Evolutionary conservation across 2,329 filamentous ascomycete genomes (phyloP), one percentile per base, ranked within the genome.

Genomic region (Venturia nashicola): DNA sequence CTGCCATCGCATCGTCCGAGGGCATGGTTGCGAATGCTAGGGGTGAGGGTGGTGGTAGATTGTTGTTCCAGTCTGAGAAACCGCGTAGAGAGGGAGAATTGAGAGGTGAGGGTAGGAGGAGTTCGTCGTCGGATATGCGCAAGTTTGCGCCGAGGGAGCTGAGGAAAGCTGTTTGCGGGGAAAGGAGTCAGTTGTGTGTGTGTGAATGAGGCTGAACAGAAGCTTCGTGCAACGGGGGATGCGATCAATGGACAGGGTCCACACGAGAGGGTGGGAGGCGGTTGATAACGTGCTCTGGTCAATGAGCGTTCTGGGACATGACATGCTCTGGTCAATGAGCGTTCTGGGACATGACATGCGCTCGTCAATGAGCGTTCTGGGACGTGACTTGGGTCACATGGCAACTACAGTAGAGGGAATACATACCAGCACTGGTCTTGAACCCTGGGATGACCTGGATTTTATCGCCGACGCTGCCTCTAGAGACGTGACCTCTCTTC

Each of bases 131-230:
- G 71, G 70, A 69, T 65, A 93, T 85, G 69, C 87, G 86, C 64
- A 94, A 83, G 71, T 94, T 94, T 67, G 88, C 88, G 68, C 89
- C 86, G 18, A 94, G 81, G 69, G 90, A 93, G 64, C 86, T 88
- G 75, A 94, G 88, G 78, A 94, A 94, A 34, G 89, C 90, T 94
- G 27, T 14, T 27, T 23, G 20, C 44, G 74, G 61, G 27, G 48
- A 55, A 42, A 42, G 32, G 18, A 5, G 61, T 48, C 23, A 39
- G 43, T 46, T 36, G 44, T 16, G 32, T 27, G 32, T 27, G 48
- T 43, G n/a, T 43, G 6, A 27, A 59, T n/a, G 48, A 59, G 32
- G 51, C 48, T 34, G 39, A 40, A 61, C 40, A 61, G 57, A 61
- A 39, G 23, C 0, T 46, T 44, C 1, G 27, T 46, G 42, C 12